These are phyloP conservation scores for Claviceps sp. DNA, from an alignment of 2,329 filamentous ascomycete genomes.

Conservation along the genomic window DNA sequence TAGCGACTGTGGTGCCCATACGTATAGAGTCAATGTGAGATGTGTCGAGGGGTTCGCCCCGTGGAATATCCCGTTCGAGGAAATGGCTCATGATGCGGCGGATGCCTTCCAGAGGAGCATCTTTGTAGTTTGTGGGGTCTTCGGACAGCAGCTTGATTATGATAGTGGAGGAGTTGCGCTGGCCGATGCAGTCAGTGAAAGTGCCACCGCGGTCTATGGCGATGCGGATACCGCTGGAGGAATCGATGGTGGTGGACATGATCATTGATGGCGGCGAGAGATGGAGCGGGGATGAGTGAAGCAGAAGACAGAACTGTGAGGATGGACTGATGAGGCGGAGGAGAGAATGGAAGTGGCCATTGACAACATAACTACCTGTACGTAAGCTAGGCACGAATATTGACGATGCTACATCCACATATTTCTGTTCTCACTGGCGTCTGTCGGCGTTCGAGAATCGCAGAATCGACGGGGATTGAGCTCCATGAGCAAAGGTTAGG, in stretches of 20 bases:
- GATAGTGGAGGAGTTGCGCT: conserved; percentile 51
- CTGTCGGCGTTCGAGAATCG: no score
- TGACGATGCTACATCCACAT: not conserved
- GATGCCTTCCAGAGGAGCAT: conserved; percentile 63
- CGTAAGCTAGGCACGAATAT: not conserved
- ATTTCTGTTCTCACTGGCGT: no score
- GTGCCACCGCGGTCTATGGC: conserved; percentile 31
- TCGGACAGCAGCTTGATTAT: conserved; percentile 61
- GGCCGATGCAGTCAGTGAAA: conserved; percentile 58
- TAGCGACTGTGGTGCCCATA: conserved; percentile 72
- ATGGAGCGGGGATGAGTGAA: not conserved
- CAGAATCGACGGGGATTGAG: no score
- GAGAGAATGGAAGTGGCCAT: not conserved
- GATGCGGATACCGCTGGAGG: conserved; percentile 34
- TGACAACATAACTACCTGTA: no score
- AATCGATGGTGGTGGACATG: not conserved
- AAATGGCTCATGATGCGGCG: conserved; percentile 29
- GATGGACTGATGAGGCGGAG: not conserved
- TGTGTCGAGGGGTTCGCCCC: conserved; percentile 21
- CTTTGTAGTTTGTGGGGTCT: conserved; percentile 57
- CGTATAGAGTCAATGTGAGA: conserved; percentile 48
- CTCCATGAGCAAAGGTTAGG: no score
- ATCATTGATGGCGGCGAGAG: not conserved
- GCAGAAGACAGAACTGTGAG: not conserved
- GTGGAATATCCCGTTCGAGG: conserved; percentile 18